phyloP scores from a whole-genome alignment of 75 land plant genomes.

The Gnetum montanum region DNA sequence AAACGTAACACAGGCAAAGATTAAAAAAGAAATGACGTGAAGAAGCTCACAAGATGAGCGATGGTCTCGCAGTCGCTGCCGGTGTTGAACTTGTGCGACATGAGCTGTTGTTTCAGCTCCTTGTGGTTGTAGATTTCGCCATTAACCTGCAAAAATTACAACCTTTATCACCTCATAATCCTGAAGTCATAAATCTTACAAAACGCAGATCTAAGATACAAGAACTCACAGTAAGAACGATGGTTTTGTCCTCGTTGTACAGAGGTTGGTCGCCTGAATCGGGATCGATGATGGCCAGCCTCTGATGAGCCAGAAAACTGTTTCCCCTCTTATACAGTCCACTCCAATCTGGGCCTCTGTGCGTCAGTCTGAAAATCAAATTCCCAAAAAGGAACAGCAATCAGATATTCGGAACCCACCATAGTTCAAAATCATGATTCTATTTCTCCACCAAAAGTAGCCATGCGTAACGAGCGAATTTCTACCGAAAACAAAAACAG shows the following conservation, averaged over 20 bases:
- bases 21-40: no score
- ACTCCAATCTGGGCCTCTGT: conserved; percentile 98
- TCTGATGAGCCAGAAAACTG: conserved; percentile 77
- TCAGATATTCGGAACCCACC: not conserved
- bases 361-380: conserved; percentile 57
- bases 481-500: no score
- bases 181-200: no score
- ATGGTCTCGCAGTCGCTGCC: conserved; percentile 98
- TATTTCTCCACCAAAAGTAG: not conserved
- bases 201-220: no score
- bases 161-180: no score
- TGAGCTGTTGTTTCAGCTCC: conserved; percentile 47
- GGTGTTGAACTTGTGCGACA: conserved; percentile 55
- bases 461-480: not conserved
- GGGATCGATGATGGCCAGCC: conserved; percentile 95
- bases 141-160: conserved; percentile 64
- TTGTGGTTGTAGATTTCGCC: conserved; percentile 98
- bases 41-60: conserved; percentile 93
- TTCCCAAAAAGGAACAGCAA: not conserved
- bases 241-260: conserved; percentile 76
- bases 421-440: not conserved
- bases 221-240: conserved; percentile 74
- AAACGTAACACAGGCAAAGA: no score
- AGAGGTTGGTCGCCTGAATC: conserved; percentile 95
- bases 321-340: conserved; percentile 56